Conservation (phyloP, 2,329 filamentous ascomycete genomes). For the Alternaria rosae region DNA sequence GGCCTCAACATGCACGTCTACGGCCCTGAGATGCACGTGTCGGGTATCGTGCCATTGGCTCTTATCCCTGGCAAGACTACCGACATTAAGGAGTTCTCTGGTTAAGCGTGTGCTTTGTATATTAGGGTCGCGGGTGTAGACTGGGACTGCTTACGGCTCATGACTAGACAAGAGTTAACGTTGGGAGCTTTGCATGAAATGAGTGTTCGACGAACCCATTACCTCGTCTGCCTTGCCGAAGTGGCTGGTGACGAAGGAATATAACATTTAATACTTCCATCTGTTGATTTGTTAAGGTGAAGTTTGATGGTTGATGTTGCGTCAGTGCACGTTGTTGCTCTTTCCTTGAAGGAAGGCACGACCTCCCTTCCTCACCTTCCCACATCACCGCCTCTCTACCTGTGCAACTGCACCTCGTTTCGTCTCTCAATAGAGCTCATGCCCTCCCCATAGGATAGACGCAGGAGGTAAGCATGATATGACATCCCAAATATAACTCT, state of each 20-base stretch:
- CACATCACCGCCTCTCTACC: too few species aligned
- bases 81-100: conserved; percentile 68
- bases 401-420: too few species aligned
- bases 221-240: conserved; percentile 20
- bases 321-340: neutral
- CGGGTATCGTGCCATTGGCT: conserved; percentile 93
- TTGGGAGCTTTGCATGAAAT: conserved; percentile 27
- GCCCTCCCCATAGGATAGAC: neutral
- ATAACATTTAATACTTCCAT: conserved; percentile 20
- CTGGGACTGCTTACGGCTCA: conserved; percentile 32
- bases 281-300: neutral
- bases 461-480: neutral
- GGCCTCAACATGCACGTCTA: conserved; percentile 94
- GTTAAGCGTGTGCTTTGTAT: conserved; percentile 50
- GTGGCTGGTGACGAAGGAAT: conserved; percentile 12
- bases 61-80: conserved; percentile 69
- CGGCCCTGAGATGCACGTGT: conserved; percentile 85
- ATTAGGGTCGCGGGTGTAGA: conserved; percentile 30
- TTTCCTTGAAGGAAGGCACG: neutral
- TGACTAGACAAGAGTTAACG: conserved; percentile 43
- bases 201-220: conserved; percentile 25
- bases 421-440: too few species aligned
- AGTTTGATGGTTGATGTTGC: neutral
- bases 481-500: neutral
- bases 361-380: neutral